Conservation (phyloP, 768 basidiomycete species). For the Mycena venus region DNA sequence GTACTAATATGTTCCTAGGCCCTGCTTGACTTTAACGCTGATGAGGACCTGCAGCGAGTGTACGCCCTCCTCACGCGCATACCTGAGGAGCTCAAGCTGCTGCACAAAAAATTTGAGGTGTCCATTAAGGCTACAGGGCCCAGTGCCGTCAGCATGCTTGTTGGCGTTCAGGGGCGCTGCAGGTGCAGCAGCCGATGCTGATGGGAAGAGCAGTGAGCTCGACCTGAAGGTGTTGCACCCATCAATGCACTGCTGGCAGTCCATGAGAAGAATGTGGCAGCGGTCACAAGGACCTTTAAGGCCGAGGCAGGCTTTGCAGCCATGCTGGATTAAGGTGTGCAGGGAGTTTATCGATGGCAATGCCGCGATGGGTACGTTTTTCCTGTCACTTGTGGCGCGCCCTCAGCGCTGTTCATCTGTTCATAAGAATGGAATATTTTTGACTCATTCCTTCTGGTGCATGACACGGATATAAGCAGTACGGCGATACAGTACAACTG, state of each 20-base stretch:
- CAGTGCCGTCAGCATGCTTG: conserved; percentile 82
- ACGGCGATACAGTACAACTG: no score
- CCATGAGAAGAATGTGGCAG: conserved; percentile 91
- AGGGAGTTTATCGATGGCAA: conserved; percentile 96
- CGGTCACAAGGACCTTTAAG: conserved; percentile 88
- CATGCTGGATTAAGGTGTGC: conserved; percentile 93
- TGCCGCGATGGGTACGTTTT: conserved; percentile 80
- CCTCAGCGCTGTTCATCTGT: no score
- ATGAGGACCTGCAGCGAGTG: conserved; percentile 95
- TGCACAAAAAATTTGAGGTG: conserved; percentile 92
- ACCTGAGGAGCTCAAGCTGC: conserved; percentile 88
- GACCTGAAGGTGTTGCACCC: conserved; percentile 96
- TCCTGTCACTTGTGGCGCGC: no score
- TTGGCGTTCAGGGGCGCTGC: conserved; percentile 44
- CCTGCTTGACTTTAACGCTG: conserved; percentile 92
- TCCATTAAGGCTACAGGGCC: conserved; percentile 94
- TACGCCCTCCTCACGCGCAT: conserved; percentile 95
- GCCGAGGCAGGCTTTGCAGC: conserved; percentile 95
- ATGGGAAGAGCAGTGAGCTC: conserved; percentile 67
- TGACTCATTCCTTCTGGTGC: no score
- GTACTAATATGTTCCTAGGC: conserved; percentile 23
- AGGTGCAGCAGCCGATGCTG: conserved; percentile 46
- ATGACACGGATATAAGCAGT: no score
- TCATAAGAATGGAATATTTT: no score
- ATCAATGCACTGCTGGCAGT: conserved; percentile 93